phyloP scores from a whole-genome alignment of 495 filamentous ascomycete species.

The Xylaria bambusicola region DNA sequence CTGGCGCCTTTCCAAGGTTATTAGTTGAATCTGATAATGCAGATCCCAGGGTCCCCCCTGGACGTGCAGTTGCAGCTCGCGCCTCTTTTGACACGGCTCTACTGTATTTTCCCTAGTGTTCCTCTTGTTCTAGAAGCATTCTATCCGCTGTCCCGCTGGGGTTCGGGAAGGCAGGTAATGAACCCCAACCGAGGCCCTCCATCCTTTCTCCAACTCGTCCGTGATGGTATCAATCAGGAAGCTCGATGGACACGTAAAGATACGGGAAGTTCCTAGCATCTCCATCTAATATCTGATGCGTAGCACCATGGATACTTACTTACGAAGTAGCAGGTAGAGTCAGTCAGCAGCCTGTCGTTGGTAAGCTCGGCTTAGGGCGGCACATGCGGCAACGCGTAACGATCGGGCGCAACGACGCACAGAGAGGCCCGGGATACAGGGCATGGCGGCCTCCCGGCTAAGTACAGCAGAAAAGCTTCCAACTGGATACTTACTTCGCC shows the following conservation, averaged over 20 bases:
- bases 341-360: too few species aligned
- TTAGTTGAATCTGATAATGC: constrained; percentile 15
- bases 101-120: too few species aligned
- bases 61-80: not conserved
- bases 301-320: too few species aligned
- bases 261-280: constrained; percentile 7
- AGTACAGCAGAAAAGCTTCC: too few species aligned
- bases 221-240: constrained; percentile 6
- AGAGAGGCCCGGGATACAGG: too few species aligned
- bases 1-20: constrained; percentile 2
- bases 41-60: constrained; percentile 8
- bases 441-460: not conserved
- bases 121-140: not conserved
- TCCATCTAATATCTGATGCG: constrained; percentile 16
- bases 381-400: not conserved
- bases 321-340: too few species aligned
- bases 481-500: too few species aligned
- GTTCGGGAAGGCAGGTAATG: too few species aligned
- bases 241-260: not conserved
- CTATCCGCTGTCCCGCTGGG: not conserved
- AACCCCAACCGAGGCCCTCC: not conserved
- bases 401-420: too few species aligned
- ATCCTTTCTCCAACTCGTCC: not conserved
- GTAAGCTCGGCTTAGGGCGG: not conserved
- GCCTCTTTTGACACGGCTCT: too few species aligned